Percentiles rank a stretch among this genome's conserved stretches.
phyloP scores from a whole-genome alignment of 2,329 filamentous ascomycete genomes.

The Pseudogymnoascus sp. region DNA sequence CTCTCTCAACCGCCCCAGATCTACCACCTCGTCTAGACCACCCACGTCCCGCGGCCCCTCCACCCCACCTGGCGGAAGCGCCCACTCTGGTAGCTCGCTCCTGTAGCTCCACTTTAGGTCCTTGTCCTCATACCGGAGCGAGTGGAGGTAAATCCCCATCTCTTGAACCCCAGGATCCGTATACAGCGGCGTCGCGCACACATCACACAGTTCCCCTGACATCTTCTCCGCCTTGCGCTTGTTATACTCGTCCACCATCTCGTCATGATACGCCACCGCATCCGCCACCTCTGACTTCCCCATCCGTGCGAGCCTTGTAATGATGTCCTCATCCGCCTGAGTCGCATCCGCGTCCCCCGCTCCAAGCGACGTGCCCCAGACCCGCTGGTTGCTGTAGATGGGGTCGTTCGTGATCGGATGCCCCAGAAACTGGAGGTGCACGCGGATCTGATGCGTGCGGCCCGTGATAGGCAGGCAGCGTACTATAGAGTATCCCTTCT shows the following conservation, averaged over 20 bases:
- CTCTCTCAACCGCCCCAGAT: constrained; percentile 34
- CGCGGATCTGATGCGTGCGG: constrained; percentile 87
- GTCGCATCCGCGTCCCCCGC: constrained; percentile 54
- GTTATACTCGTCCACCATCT: constrained; percentile 85
- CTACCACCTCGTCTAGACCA: constrained; percentile 46
- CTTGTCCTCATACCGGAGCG: constrained; percentile 77
- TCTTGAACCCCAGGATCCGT: constrained; percentile 87
- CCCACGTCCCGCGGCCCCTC: constrained; percentile 59
- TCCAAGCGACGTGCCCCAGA: constrained; percentile 79
- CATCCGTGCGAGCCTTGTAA: constrained; percentile 77
- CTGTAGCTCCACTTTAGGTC: constrained; percentile 80
- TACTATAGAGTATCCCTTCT: constrained; percentile 84
- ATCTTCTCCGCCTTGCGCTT: constrained; percentile 88
- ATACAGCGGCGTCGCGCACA: constrained; percentile 84
- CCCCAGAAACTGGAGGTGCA: constrained; percentile 89
- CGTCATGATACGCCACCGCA: constrained; percentile 86
- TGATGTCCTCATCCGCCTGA: constrained; percentile 77
- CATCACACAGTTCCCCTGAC: constrained; percentile 71
- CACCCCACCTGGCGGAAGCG: constrained; percentile 56
- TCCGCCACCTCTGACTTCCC: constrained; percentile 89
- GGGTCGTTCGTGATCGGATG: constrained; percentile 96
- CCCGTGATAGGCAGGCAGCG: constrained; percentile 90
- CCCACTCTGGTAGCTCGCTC: constrained; percentile 79
- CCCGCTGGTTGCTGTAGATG: constrained; percentile 89
- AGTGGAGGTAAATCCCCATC: constrained; percentile 88